Percentiles rank a stretch among this genome's conserved stretches.
phyloP scores from a whole-genome alignment of 2,329 filamentous ascomycete genomes.

The Zymoseptoria tritici region DNA sequence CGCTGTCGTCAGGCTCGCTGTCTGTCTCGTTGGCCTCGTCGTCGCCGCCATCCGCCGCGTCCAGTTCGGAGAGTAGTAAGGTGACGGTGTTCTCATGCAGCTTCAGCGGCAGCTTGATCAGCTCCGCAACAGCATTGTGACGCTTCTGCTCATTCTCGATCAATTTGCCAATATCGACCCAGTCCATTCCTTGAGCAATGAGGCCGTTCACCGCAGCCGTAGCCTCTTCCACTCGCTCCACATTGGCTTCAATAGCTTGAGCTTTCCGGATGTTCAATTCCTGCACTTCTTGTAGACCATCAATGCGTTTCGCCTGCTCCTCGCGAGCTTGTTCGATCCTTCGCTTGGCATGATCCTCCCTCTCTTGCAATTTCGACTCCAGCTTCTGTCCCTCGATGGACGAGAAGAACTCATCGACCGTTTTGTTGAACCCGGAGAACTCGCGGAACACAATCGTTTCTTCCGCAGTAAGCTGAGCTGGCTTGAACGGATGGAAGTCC shows the following conservation, averaged over 20 bases:
- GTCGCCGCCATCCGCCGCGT: conserved; percentile 51
- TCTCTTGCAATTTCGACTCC: conserved; percentile 72
- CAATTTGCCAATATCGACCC: conserved; percentile 81
- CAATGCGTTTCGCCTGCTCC: conserved; percentile 79
- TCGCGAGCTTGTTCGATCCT: conserved; percentile 78
- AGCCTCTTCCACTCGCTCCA: conserved; percentile 84
- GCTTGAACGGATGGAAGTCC: conserved; percentile 90
- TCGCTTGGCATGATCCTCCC: conserved; percentile 70
- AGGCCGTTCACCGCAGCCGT: conserved; percentile 87
- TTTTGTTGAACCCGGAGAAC: conserved; percentile 81
- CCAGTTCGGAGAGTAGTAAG: conserved; percentile 65
- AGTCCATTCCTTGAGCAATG: conserved; percentile 94
- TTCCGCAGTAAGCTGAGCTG: conserved; percentile 67
- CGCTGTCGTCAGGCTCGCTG: conserved; percentile 53
- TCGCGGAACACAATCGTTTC: conserved; percentile 60
- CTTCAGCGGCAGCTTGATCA: conserved; percentile 81
- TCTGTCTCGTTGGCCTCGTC: conserved; percentile 57
- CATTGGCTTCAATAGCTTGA: conserved; percentile 80
- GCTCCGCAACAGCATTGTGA: conserved; percentile 75
- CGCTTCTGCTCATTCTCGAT: conserved; percentile 79
- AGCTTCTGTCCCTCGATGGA: conserved; percentile 91
- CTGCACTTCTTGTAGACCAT: conserved; percentile 74
- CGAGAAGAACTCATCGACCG: conserved; percentile 94
- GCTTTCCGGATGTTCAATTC: conserved; percentile 80
- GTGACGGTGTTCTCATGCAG: conserved; percentile 86